Evolutionary conservation across 305 asterid species (phyloP).

Genomic region (Striga hermonthica): DNA sequence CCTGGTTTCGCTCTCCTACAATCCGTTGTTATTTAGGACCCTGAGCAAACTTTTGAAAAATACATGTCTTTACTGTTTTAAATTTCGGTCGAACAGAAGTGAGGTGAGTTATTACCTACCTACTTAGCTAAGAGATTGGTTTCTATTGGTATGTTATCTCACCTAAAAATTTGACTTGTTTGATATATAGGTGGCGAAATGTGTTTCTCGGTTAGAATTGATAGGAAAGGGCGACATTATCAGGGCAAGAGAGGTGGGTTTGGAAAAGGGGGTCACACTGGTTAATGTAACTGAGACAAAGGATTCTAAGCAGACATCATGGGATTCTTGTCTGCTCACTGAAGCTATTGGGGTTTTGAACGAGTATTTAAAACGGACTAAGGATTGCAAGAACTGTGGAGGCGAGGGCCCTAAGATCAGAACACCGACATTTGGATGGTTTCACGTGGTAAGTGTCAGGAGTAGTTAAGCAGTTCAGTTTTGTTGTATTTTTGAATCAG

Average conservation of each 20-base stretch:
- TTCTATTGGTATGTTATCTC: not conserved
- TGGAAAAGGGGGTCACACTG: not conserved
- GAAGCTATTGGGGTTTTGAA: conserved; percentile 65
- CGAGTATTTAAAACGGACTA: conserved; percentile 47
- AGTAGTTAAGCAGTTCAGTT: not conserved
- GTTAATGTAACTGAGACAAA: conserved; percentile 42
- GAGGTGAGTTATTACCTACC: conserved; percentile 45
- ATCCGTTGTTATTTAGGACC: conserved; percentile 63
- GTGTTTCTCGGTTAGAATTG: conserved; percentile 53
- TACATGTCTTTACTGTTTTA: conserved; percentile 64
- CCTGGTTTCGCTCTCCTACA: conserved; percentile 68
- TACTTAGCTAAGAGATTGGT: not conserved
- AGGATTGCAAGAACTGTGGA: conserved; percentile 50
- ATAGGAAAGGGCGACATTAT: conserved; percentile 61
- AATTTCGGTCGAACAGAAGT: conserved; percentile 45
- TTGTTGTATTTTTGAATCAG: not conserved
- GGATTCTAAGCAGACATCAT: conserved; percentile 44
- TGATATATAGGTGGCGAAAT: conserved; percentile 52
- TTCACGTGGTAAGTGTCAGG: conserved; percentile 56
- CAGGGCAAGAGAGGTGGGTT: conserved; percentile 57
- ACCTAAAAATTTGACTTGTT: conserved; percentile 14
- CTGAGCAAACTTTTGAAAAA: conserved; percentile 53
- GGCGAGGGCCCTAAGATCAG: conserved; percentile 54
- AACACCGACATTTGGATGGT: conserved; percentile 90
- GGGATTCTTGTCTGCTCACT: conserved; percentile 73